Evolutionary conservation across 805 yeast species (phyloP), one percentile per base, ranked within the genome.

Genomic region (Metschnikowia dekortorum): DNA sequence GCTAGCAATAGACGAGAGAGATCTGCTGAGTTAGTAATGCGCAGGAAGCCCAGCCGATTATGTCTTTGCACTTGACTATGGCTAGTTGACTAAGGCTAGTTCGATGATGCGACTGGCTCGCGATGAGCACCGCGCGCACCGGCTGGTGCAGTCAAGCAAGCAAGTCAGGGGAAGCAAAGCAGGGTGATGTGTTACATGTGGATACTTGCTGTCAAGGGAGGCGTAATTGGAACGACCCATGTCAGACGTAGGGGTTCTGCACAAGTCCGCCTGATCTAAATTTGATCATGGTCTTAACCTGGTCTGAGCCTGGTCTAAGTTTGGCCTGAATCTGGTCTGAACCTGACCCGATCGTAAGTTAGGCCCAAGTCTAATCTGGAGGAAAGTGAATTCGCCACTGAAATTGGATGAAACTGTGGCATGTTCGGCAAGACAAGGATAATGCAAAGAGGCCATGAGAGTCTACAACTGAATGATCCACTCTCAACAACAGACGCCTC

Each of bases 401-500:
- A 22, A 18, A 22, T 22, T 22, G 22, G 22, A 4, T 22, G 22
- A 4, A 22, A 22, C 22, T 22, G 22, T 30, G 32, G 6, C 32
- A 30, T 30, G 32, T 10, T 8, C 8, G 32, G 32, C 32, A 34
- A 14, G 39, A 16, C 26, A 16, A 11, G 18, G 4, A 8, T 16
- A 37, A 29, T 6, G 40, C 7, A 35, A n/a, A 16, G 39, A 16
- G 39, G 13, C 11, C 7, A 22, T 14, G 45, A 42, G 45, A 42
- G 45, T 39, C 45, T 42, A 42, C 45, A 33, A 29, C 8, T 37
- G 32, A 22, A 16, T n/a, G 31, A 31, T 11, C 42, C 48, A 26
- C 58, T 55, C 58, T 55, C 58, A 48, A 56, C 60, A 55, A 55
- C 46, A 39, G 53, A 33, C 48, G 39, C 49, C 51, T 45, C 49